Base-by-base conservation (phyloP, 352 stramenopile genomes). In the Peronosclerospora sorghi region DNA sequence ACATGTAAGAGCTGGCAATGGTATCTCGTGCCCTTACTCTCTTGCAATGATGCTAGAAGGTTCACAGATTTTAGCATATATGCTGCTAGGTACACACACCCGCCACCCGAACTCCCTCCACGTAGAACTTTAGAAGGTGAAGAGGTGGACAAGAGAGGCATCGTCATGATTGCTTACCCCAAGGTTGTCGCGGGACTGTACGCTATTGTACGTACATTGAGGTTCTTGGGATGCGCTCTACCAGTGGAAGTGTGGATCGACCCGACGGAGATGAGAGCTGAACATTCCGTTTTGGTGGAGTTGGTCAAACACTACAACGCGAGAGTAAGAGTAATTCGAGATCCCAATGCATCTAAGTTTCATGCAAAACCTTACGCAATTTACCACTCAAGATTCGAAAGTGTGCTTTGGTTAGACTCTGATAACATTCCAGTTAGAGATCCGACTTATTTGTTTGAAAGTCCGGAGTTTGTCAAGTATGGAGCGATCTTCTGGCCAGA, bases 401-500 rank as follows among this genome's bases (percentile, higher is more conserved):
- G 67, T 23, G 68, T 92, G 41, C 44, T 92, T 15, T 85, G 83
- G 52, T 55, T 92, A 5, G 79, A 92, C 48, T 83, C 76, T 37
- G 79, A 92, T 41, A 92, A 92, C 37, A 70, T 89, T 12, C 75
- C 79, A 0, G 64, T 73, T 8, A 62, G 66, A 1, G 76, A 92
- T 44, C 79, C 79, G 36, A 92, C 74, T 46, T 92, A 87, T 54
- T 48, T 92, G 12, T 92, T 92, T 35, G 61, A 83, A 15, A 41
- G 66, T 17, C 56, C 63, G 1, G 74, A 86, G 55, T 92, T 88
- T 51, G 20, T 49, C 0, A 54, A 55, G 28, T 54, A 62, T 24
- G 79, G 79, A 32, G 76, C 79, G 10, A 62, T 92, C 6, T 92
- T 92, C 55, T 92, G 79, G 79, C 79, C 79, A 5, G 79, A 92